Conservation (phyloP, 345 rosid species). For the Eucalyptus regnans region DNA sequence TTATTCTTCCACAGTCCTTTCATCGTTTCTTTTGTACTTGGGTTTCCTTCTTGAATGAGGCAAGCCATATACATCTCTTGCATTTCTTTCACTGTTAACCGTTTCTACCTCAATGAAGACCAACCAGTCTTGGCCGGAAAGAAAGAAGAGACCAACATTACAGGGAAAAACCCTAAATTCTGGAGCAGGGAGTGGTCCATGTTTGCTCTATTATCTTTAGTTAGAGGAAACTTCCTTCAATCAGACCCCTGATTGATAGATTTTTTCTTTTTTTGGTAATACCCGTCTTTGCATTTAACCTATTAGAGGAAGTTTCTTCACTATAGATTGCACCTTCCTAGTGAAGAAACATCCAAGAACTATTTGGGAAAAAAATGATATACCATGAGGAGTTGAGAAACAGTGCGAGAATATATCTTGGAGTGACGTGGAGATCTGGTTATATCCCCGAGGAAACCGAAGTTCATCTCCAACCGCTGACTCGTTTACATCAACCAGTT, state of each 20-base stretch:
- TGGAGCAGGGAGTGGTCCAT: neutral
- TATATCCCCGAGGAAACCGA: neutral
- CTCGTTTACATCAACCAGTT: neutral
- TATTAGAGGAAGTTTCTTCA: neutral
- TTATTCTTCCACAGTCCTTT: neutral
- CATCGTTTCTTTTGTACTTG: neutral
- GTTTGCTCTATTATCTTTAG: neutral
- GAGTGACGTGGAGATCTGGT: neutral
- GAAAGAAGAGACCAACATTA: neutral
- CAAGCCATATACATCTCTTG: neutral
- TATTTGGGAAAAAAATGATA: neutral
- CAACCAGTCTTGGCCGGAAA: neutral
- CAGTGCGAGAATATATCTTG: neutral
- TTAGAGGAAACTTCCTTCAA: neutral
- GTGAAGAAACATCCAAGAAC: neutral
- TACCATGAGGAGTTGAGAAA: neutral
- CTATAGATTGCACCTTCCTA: neutral
- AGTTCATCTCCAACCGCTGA: neutral
- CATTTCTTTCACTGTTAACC: neutral
- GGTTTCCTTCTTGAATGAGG: neutral
- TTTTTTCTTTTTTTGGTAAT: neutral
- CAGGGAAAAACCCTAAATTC: neutral
- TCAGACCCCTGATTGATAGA: neutral
- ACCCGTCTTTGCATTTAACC: neutral
- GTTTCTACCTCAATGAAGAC: neutral